Evolutionary conservation across 352 stramenopile genomes (phyloP).

Genomic region (Pythium periplocum): DNA sequence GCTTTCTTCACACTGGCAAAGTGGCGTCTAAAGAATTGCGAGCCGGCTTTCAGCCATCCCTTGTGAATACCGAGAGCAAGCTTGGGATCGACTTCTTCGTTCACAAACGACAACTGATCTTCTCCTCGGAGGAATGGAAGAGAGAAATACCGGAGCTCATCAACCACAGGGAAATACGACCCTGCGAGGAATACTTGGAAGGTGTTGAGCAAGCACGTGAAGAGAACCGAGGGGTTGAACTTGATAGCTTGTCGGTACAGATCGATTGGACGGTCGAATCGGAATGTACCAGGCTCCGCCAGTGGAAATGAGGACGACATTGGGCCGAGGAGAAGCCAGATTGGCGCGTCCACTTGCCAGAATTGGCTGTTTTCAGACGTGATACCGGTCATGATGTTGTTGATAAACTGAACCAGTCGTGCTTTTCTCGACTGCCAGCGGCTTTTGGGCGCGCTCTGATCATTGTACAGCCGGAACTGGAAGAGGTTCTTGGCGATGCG

Average conservation of each 20-base stretch:
- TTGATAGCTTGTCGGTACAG: slow-evolving; percentile 46
- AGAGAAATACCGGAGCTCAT: slow-evolving; percentile 47
- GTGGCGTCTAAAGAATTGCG: slow-evolving; percentile 55
- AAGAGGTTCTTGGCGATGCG: slow-evolving; percentile 75
- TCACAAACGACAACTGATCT: slow-evolving; percentile 47
- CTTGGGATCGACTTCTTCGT: slow-evolving; percentile 43
- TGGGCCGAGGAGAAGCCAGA: slow-evolving; percentile 54
- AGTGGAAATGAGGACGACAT: slow-evolving; percentile 57
- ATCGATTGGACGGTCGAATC: slow-evolving; percentile 22
- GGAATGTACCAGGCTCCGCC: slow-evolving; percentile 14
- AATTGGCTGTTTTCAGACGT: slow-evolving; percentile 52
- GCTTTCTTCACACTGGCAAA: slow-evolving; percentile 39
- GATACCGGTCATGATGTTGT: slow-evolving; percentile 62
- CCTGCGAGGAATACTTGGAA: slow-evolving; percentile 50
- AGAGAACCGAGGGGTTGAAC: slow-evolving; percentile 50
- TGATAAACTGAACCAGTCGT: slow-evolving; percentile 55
- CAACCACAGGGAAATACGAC: slow-evolving; percentile 44
- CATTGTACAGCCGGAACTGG: slow-evolving; percentile 49
- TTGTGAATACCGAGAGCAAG: slow-evolving; percentile 38
- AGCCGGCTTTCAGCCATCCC: slow-evolving; percentile 31
- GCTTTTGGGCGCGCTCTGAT: slow-evolving; percentile 32
- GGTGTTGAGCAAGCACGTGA: slow-evolving; percentile 45
- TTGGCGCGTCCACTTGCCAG: slow-evolving; percentile 61
- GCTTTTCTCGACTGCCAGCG: slow-evolving; percentile 53
- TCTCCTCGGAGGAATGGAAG: slow-evolving; percentile 52